These are phyloP conservation scores for Cadophora gregata DNA, from an alignment of 2,329 filamentous ascomycete genomes.

Conservation along the genomic window DNA sequence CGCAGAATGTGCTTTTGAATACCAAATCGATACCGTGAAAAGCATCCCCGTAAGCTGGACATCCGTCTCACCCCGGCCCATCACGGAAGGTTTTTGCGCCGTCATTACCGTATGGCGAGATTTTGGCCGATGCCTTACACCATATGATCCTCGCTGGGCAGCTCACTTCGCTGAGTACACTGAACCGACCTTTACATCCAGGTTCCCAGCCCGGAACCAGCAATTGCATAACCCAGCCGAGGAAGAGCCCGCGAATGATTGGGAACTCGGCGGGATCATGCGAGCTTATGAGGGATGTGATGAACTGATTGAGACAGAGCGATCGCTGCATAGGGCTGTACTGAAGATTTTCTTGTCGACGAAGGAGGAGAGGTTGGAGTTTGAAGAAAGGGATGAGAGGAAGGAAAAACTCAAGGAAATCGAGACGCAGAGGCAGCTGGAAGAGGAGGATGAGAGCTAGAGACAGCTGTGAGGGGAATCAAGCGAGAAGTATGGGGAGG, in stretches of 20 bases:
- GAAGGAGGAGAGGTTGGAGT: neutral
- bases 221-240: neutral
- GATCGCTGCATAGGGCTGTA: neutral
- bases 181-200: neutral
- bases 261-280: slow-evolving; percentile 17
- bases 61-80: neutral
- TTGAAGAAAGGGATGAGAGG: too few relatives aligned
- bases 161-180: slow-evolving; percentile 19
- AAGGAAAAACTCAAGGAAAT: neutral
- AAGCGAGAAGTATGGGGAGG: too few relatives aligned
- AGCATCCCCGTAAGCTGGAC: neutral
- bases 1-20: slow-evolving; percentile 13
- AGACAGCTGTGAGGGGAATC: too few relatives aligned
- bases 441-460: neutral
- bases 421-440: neutral
- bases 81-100: neutral
- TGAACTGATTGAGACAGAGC: neutral
- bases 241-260: slow-evolving; percentile 10
- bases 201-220: neutral
- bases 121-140: slow-evolving; percentile 22
- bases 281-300: slow-evolving; percentile 12
- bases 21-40: slow-evolving; percentile 10
- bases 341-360: neutral
- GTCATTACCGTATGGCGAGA: slow-evolving; percentile 22
- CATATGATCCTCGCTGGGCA: slow-evolving; percentile 21